Evolutionary conservation across 768 basidiomycete species (phyloP), one percentile per base, ranked within the genome.

Genomic region (Hydnomerulius pinastri): DNA sequence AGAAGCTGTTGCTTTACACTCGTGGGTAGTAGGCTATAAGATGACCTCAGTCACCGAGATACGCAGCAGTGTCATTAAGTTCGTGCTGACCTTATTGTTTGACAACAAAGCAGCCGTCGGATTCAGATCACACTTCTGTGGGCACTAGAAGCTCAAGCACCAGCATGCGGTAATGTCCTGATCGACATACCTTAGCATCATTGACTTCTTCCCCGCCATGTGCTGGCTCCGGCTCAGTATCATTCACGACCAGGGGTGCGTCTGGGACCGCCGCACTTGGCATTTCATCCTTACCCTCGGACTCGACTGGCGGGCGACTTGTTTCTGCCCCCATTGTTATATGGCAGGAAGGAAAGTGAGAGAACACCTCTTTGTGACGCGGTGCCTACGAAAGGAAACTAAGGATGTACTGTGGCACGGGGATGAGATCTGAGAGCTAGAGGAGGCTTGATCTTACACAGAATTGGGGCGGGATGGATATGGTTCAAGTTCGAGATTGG

Each of bases 241-340:
- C 27, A 18, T 7, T 20, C 6, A 33, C 18, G 15, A 27, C 46
- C n/a, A 24, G 45, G 30, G 24, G n/a, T 15, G 23, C 10, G 12
- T 36, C 17, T 18, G 4, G 23, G 21, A n/a, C 21, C 18, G 27
- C 17, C 8, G 11, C 23, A 24, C 20, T 38, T 33, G 51, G 12
- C 20, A 7, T 24, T 21, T 42, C 48, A 28, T 9, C 20, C 28
- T 20, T 18, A 23, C 29, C 37, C 10, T 29, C 11, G 15, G 46
- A 21, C 18, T 25, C 27, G 29, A 6, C 12, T 17, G 33, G 39
- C 30, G 28, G 39, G 15, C 38, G 48, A n/a, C 39, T 53, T 40
- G 46, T 29, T 41, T 53, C 47, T 9, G 15, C 38, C 24, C 32
- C 47, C 47, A 49, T 53, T 11, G 15, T 28, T n/a, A 7, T 41